These are phyloP conservation scores for Persicaria tinctoria DNA, from an alignment of 148 eudicot genomes.

Conservation along the genomic window DNA sequence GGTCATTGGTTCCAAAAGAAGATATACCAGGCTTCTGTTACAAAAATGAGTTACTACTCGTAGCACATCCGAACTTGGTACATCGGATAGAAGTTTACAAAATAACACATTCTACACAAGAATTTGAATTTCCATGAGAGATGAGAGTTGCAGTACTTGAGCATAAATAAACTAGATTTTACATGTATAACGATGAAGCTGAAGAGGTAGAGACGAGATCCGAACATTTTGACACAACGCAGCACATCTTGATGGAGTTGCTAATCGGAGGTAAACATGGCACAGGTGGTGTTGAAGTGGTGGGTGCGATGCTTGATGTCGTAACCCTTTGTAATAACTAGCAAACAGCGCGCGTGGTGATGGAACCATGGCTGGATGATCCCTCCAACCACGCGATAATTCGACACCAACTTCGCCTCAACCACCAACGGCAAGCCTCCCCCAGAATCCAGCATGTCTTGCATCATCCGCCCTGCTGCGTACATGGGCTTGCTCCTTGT, in stretches of 20 bases:
- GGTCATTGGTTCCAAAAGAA: no score
- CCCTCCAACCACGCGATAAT: conserved; percentile 32
- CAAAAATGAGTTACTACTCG: no score
- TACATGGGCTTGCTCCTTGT: conserved; percentile 58
- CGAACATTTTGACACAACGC: neutral
- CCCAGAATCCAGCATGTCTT: conserved; percentile 49
- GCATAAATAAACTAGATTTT: neutral
- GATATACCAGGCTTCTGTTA: no score
- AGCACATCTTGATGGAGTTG: neutral
- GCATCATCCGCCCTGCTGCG: conserved; percentile 71
- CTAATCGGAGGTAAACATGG: neutral
- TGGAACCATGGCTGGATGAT: conserved; percentile 39
- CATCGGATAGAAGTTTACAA: no score
- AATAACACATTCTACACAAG: neutral
- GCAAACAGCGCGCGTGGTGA: conserved; percentile 43
- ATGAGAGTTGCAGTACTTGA: neutral
- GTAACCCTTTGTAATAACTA: conserved; percentile 28
- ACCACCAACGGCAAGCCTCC: conserved; percentile 36
- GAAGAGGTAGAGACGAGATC: neutral
- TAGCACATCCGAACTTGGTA: no score
- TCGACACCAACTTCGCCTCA: conserved; percentile 29
- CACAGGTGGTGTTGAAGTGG: conserved; percentile 28
- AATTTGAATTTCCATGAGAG: neutral
- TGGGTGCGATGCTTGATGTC: conserved; percentile 35
- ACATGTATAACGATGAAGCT: neutral